These are phyloP conservation scores for Zygoascus bituminiphila DNA, from an alignment of 805 yeast genomes.

Conservation along the genomic window DNA sequence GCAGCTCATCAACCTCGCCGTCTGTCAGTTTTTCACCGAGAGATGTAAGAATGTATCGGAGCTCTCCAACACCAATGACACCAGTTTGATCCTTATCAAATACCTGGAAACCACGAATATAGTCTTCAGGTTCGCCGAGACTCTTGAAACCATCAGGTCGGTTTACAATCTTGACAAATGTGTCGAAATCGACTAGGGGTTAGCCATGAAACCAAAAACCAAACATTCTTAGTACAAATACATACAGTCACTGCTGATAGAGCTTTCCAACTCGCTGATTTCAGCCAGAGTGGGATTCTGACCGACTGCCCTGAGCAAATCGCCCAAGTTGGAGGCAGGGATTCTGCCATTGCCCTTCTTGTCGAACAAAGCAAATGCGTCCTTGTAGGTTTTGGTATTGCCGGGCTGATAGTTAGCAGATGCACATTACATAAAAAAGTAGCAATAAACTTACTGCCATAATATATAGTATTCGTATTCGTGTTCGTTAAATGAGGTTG, in stretches of 20 bases:
- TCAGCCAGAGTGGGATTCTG: conserved; percentile 96
- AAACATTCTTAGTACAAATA: conserved; percentile 5
- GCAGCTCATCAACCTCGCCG: conserved; percentile 87
- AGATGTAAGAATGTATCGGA: conserved; percentile 88
- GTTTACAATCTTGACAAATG: conserved; percentile 66
- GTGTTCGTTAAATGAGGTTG: neutral
- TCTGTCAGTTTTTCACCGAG: conserved; percentile 91
- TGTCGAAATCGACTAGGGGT: conserved; percentile 52
- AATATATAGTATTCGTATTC: neutral
- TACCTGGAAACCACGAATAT: conserved; percentile 92
- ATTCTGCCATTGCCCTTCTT: conserved; percentile 93
- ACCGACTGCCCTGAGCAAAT: conserved; percentile 91
- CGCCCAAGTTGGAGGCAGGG: conserved; percentile 78
- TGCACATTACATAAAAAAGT: neutral
- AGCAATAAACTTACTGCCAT: neutral
- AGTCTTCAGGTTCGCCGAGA: conserved; percentile 85
- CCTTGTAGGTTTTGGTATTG: conserved; percentile 52
- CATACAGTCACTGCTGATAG: conserved; percentile 29
- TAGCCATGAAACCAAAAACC: neutral
- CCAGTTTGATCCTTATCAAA: conserved; percentile 96
- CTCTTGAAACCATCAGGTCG: conserved; percentile 86
- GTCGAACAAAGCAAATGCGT: conserved; percentile 94
- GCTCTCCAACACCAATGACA: conserved; percentile 93
- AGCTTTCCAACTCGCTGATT: conserved; percentile 50
- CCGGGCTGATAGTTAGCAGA: neutral